Percentiles rank a stretch among this genome's conserved stretches.
phyloP scores from a whole-genome alignment of 106 monocot species.

The Gastrodia elata region DNA sequence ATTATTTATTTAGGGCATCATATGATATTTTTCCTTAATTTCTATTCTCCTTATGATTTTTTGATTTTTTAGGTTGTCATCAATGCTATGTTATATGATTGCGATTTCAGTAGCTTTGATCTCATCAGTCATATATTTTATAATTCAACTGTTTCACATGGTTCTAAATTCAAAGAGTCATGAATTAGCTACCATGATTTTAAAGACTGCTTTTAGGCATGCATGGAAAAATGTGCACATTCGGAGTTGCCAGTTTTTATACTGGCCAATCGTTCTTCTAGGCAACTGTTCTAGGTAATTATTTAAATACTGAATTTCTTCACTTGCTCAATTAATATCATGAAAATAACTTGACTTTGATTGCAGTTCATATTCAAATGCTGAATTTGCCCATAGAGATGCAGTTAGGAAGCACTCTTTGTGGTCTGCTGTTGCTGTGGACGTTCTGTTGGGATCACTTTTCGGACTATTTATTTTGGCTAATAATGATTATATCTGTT shows the following conservation, averaged over 20 bases:
- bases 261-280: constrained; percentile 81
- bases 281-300: constrained; percentile 49
- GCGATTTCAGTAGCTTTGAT: constrained; percentile 47
- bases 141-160: constrained; percentile 41
- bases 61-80: constrained; percentile 26
- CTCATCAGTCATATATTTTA: constrained; percentile 37
- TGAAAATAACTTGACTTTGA: neutral
- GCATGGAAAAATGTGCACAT: constrained; percentile 53
- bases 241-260: constrained; percentile 61
- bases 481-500: constrained; percentile 27
- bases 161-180: constrained; percentile 14
- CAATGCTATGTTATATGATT: constrained; percentile 27
- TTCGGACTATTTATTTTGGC: constrained; percentile 36
- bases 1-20: neutral
- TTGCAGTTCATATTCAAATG: constrained; percentile 54
- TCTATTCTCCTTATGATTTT: neutral
- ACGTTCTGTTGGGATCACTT: constrained; percentile 56
- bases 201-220: constrained; percentile 42
- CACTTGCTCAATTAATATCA: neutral
- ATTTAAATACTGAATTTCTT: neutral
- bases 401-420: constrained; percentile 48
- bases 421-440: constrained; percentile 59
- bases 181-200: constrained; percentile 13
- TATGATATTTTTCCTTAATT: constrained; percentile 5
- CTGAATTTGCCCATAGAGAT: constrained; percentile 57